Base-by-base conservation (phyloP, 1,284 basidiomycete species). In the Filobasidium uniguttulatum region DNA sequence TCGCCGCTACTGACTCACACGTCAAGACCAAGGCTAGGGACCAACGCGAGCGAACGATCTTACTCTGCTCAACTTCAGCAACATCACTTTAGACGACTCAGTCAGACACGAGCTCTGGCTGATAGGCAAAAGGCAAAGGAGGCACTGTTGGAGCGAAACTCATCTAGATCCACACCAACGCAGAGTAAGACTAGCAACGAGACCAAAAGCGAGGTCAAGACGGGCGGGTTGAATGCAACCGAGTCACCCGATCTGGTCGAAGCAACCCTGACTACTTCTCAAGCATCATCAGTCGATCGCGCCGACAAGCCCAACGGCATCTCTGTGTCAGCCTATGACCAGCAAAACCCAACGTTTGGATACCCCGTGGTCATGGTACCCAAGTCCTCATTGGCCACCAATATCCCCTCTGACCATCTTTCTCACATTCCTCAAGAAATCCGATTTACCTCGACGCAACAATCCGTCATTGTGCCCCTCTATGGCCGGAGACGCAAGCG, bases 261-360 rank as follows among this genome's bases (percentile, higher is more conserved):
- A n/a, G n/a, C n/a, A n/a, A n/a, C n/a, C n/a, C n/a, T n/a, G n/a
- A n/a, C n/a, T n/a, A n/a, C n/a, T n/a, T n/a, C n/a, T n/a, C 33
- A 17, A 25, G 23, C 46, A 15, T 22, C 43, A 2, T 20, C 31
- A 6, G 20, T 41, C 2, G 30, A 30, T 12, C 29, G 10, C 2
- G 14, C 30, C 5, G 28, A 15, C 20, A 41, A 22, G 15, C 23
- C 31, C 15, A 41, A 38, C 20, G 53, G 46, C 25, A 26, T 50
- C 1, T 34, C 53, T 14, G 50, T 54, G 26, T 54, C 53, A 9
- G 53, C 53, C 6, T 54, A 54, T 40, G 53, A 54, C 41, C 33
- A 37, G 28, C 43, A 37, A 43, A 70, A 69, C 48, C 68, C 68
- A 22, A 68, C 63, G 63, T 70, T 66, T 36, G 68, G 68, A 6